A percentile compares a stretch with the other conserved stretches of the same genome.
Conservation (phyloP, 1,284 basidiomycete species). For the Cutaneotrichosporon sp. region DNA sequence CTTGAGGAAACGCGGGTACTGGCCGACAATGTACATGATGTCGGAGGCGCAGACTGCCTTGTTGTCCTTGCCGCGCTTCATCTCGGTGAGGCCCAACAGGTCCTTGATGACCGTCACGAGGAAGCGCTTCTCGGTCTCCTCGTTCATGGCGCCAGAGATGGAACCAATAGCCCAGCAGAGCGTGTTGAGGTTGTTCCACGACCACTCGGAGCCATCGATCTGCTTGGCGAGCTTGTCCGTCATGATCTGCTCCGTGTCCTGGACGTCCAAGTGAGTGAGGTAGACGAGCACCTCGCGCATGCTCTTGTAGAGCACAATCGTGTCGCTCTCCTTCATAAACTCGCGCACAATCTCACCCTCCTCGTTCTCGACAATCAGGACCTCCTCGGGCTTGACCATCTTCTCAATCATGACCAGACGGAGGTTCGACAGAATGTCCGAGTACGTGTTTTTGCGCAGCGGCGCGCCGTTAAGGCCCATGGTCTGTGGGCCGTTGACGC, state of each 20-base stretch:
- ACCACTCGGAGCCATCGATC: slow-evolving; percentile 97
- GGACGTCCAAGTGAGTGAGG: slow-evolving; percentile 93
- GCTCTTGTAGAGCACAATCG: slow-evolving; percentile 97
- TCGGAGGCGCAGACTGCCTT: slow-evolving; percentile 99
- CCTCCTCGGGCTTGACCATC: slow-evolving; percentile 99
- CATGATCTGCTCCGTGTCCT: slow-evolving; percentile 93
- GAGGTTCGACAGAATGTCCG: slow-evolving; percentile 89
- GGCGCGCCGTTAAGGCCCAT: slow-evolving; percentile 67
- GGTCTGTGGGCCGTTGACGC: slow-evolving; percentile 52
- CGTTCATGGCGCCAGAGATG: slow-evolving; percentile 98
- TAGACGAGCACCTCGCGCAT: slow-evolving; percentile 98
- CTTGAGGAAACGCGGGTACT: slow-evolving; percentile 98
- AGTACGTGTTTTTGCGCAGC: slow-evolving; percentile 88
- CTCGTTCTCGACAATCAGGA: slow-evolving; percentile 94
- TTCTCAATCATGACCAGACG: slow-evolving; percentile 95
- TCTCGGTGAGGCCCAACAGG: slow-evolving; percentile 89
- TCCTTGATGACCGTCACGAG: slow-evolving; percentile 99
- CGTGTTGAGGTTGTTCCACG: slow-evolving; percentile 98
- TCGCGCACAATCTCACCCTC: slow-evolving; percentile 99
- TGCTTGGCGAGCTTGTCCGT: slow-evolving; percentile 96
- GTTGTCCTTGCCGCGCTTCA: slow-evolving; percentile 99
- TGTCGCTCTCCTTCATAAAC: slow-evolving; percentile 99
- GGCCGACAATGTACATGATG: slow-evolving; percentile 99
- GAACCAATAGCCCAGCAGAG: slow-evolving; percentile 99
- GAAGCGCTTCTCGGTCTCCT: slow-evolving; percentile 98